Conservation (phyloP, 2,329 filamentous ascomycete species). For the Pseudogymnoascus sp. region DNA sequence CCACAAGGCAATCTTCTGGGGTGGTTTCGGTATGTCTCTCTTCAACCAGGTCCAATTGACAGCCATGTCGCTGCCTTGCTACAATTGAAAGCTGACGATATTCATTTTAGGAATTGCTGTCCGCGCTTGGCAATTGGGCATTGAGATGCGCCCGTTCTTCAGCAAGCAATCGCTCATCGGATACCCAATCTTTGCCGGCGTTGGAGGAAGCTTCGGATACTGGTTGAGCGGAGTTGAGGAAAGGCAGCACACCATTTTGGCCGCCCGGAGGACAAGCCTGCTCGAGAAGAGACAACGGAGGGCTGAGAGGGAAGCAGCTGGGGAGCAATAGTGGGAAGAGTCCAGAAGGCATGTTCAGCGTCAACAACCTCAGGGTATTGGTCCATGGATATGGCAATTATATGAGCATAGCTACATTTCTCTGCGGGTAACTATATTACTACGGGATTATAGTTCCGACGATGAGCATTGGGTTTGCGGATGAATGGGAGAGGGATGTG, state of each 20-base stretch:
- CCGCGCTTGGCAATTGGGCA: conserved; percentile 92
- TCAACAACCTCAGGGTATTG: background rate
- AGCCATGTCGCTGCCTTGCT: background rate
- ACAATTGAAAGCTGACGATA: background rate
- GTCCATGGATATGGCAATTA: background rate
- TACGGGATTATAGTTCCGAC: background rate
- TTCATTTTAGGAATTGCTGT: conserved; percentile 66
- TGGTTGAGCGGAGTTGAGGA: conserved; percentile 90
- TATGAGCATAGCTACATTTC: background rate
- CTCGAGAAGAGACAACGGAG: conserved; percentile 83
- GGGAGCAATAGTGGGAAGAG: conserved; percentile 22
- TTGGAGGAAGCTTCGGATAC: conserved; percentile 90
- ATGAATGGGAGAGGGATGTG: background rate
- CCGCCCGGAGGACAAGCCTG: conserved; percentile 68
- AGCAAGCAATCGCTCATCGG: conserved; percentile 76
- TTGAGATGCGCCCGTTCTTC: conserved; percentile 96
- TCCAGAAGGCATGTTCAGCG: background rate
- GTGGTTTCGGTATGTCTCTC: conserved; percentile 71
- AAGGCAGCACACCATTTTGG: conserved; percentile 66
- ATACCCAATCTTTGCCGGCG: conserved; percentile 79
- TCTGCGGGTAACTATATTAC: background rate
- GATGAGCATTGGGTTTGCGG: background rate
- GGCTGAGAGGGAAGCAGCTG: conserved; percentile 53
- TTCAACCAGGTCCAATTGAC: conserved; percentile 8
- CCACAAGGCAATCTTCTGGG: conserved; percentile 67